Base-by-base conservation (phyloP, 1,284 basidiomycete species). In the Malassezia arunalokei region DNA sequence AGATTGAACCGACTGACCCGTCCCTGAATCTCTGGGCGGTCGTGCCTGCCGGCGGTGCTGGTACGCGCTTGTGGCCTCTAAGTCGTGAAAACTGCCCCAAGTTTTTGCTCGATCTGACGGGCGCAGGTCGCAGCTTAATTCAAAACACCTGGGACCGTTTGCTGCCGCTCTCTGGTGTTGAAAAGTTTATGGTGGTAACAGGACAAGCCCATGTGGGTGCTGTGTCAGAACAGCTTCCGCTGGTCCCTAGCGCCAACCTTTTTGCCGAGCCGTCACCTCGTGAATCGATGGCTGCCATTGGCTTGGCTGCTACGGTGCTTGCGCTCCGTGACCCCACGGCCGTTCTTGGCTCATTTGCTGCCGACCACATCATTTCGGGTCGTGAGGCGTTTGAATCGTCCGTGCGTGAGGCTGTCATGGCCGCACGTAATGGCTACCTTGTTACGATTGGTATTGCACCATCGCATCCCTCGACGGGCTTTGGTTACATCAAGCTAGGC, bases 361-460 rank as follows among this genome's bases (percentile, higher is more conserved):
- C 71, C 11, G 71, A 73, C 44, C 71, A 73, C 57, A 73, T 71
- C 50, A 68, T 73, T 49, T 63, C 59, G 7, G 71, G 71, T 53
- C 56, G 66, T 14, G 71, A 73, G 32, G 71, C 66, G 3, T 73
- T 73, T 47, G 69, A 73, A 50, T 55, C 58, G 12, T 64, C 71
- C 8, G 71, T 73, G 20, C 64, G 59, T 9, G 71, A 73, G 51
- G 71, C 71, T 20, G 68, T 70, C 2, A 65, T 61, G 5, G 66
- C 66, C 12, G 71, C 71, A 37, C 59, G 59, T 35, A 64, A 66
- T 0, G 71, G 71, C 9, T 71, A 68, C 52, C 57, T 73, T 8
- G 71, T 73, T 27, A 73, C 71, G 11, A 73, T 73, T 37, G 71
- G 71, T 56, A 73, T 73, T 48, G 71, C 71, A 12, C 71, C 71